Evolutionary conservation across 2,329 filamentous ascomycete genomes (phyloP), one percentile per base, ranked within the genome.

Genomic region (Neodidymelliopsis sp.): DNA sequence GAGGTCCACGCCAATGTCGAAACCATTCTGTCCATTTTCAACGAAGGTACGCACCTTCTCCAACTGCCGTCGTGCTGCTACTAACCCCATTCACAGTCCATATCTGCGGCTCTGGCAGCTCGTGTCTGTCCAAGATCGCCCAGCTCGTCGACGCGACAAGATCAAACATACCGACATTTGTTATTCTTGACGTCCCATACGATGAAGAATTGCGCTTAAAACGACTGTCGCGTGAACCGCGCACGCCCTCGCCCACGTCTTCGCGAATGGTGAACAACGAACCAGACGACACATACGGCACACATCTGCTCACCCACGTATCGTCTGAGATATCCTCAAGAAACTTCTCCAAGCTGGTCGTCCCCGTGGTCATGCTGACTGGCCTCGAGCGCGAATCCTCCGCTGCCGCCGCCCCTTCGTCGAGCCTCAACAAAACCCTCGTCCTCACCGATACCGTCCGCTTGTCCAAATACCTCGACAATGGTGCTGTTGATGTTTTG

Each of bases 401-500:
- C 3, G 60, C 68, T 10, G 56, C 59, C 18, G 54, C 63, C 16
- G 51, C 71, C 3, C 65, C 69, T 15, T 70, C 71, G 7, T 68
- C 70, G 4, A 66, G 62, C 31, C 57, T 70, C 0, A 63, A 68
- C 33, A 65, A 69, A 20, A 65, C 69, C 35, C 69, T 69, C 41
- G 66, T 77, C 30, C 67, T 75, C 15, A 71, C 76, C 7, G 78
- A 84, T 50, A 77, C 79, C 10, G 74, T 78, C 31, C 75, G 81
- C 40, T 79, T 92, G 52, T 83, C 86, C 59, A 84, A 81, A 62
- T 96, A 91, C 66, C 76, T 97, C 18, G 91, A 96, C 65, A 84
- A 89, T 4, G 94, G 94, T 25, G 93, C 93, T 9, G 81, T 89
- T 22, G 93, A 97, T 72, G 90, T 96, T 37, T 80, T 97, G 56